Evolutionary conservation across 2,329 filamentous ascomycete species (phyloP).

Genomic region (Rutstroemia sp.): DNA sequence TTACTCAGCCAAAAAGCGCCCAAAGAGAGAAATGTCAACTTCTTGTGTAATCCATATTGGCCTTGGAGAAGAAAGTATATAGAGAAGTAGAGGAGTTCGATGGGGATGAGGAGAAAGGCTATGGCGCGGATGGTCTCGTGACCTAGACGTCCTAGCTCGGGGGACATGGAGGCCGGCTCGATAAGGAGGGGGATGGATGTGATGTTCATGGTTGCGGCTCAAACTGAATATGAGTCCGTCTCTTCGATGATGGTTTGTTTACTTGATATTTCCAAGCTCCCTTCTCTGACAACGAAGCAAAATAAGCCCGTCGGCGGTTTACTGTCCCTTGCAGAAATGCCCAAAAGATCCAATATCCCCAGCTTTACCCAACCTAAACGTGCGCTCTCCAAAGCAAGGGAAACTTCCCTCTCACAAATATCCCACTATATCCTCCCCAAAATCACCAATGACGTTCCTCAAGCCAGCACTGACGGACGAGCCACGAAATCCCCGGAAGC

Average conservation of each 20-base stretch:
- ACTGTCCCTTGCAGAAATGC: too few species aligned
- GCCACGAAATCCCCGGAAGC: too few species aligned
- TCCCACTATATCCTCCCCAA: too few species aligned
- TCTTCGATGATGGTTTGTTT: neutral
- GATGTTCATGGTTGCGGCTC: neutral
- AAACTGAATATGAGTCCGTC: neutral
- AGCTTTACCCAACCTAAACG: too few species aligned
- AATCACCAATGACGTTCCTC: too few species aligned
- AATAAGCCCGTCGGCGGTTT: too few species aligned
- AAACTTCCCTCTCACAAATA: too few species aligned
- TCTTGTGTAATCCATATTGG: conserved; percentile 18
- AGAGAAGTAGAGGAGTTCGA: conserved; percentile 28
- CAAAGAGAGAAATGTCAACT: conserved; percentile 21
- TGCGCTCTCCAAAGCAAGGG: too few species aligned
- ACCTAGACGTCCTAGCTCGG: conserved; percentile 19
- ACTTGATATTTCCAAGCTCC: neutral
- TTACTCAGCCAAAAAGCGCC: conserved; percentile 23
- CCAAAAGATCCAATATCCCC: too few species aligned
- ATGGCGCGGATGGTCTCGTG: conserved; percentile 23
- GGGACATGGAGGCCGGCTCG: conserved; percentile 15
- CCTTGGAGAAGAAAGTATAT: conserved; percentile 28
- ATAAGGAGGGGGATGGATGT: neutral
- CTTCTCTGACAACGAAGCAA: too few species aligned
- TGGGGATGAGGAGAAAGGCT: conserved; percentile 25
- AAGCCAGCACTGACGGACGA: too few species aligned